Evolutionary conservation across 495 filamentous ascomycete species (phyloP), one percentile per base, ranked within the genome.

Genomic region (Aspergillus homomorphus): DNA sequence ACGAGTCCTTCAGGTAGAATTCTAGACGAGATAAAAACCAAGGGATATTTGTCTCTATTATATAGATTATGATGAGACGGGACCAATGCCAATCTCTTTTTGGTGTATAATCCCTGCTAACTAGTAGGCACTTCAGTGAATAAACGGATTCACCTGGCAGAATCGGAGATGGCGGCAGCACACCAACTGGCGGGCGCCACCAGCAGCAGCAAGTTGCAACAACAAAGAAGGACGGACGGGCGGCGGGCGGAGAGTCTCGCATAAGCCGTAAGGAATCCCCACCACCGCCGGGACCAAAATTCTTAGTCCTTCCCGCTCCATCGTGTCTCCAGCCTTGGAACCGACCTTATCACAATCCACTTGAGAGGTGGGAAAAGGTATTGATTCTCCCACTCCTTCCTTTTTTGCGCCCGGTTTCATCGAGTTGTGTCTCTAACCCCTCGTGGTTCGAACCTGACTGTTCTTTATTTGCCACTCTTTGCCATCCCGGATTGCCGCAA

Each of bases 1-100:
- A 42, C 55, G 60, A 16, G 18, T 67, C 5, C 64, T 76, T 20
- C 64, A 65, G 42, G 58, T 66, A 28, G 62, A 66, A 9, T 63
- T 64, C 45, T 69, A 62, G 51, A 21, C 14, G n/a, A n/a, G n/a
- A n/a, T n/a, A n/a, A n/a, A n/a, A n/a, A n/a, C n/a, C n/a, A 21
- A 52, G 58, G 19, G 22, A n/a, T 3, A 12, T 30, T 23, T 18
- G 21, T 14, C 16, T 46, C 12, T 2, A 19, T 15, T 46, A 20
- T 4, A 46, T 20, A 20, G 18, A 46, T 4, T 16, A 46, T 46
- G 2, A 20, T 20, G 22, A 46, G 6, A 20, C 45, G 9, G 22
- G n/a, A n/a, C n/a, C n/a, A n/a, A n/a, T n/a, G n/a, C n/a, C n/a
- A n/a, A n/a, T n/a, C n/a, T n/a, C n/a, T n/a, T n/a, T n/a, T n/a